phyloP scores from a whole-genome alignment of 1,284 basidiomycete species.

The Boletellus sp. region DNA sequence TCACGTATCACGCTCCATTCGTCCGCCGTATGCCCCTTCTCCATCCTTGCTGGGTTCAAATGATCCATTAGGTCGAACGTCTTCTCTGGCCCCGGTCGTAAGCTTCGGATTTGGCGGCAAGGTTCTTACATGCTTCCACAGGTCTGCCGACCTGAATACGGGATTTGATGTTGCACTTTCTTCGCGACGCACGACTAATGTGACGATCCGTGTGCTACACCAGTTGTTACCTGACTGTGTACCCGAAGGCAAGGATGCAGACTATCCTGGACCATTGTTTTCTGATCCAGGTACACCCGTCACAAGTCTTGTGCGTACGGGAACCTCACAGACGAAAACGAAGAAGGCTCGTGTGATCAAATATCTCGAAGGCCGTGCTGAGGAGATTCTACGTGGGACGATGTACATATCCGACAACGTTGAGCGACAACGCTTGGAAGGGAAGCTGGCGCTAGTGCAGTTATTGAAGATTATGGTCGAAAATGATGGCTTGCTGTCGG shows the following conservation, averaged over 20 bases:
- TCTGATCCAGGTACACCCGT: slow-evolving; percentile 68
- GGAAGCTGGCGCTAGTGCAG: slow-evolving; percentile 72
- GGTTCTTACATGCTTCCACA: slow-evolving; percentile 83
- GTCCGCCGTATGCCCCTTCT: slow-evolving; percentile 66
- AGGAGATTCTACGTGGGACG: slow-evolving; percentile 75
- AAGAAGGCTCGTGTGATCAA: slow-evolving; percentile 78
- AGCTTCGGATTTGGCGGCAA: slow-evolving; percentile 90
- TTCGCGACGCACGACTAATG: slow-evolving; percentile 63
- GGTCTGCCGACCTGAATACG: slow-evolving; percentile 59
- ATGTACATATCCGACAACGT: slow-evolving; percentile 62
- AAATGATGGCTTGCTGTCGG: slow-evolving; percentile 80
- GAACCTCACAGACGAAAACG: slow-evolving; percentile 64
- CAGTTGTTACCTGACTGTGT: slow-evolving; percentile 68
- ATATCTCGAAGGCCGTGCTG: slow-evolving; percentile 72
- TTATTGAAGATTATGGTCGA: slow-evolving; percentile 79
- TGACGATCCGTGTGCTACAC: slow-evolving; percentile 66
- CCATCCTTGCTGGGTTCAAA: slow-evolving; percentile 77
- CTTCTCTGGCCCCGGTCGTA: slow-evolving; percentile 72
- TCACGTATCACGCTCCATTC: slow-evolving; percentile 40
- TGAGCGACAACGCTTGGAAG: slow-evolving; percentile 65
- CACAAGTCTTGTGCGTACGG: slow-evolving; percentile 66
- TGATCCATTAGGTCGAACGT: slow-evolving; percentile 76
- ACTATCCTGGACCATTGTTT: slow-evolving; percentile 85
- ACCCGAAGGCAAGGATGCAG: slow-evolving; percentile 50
- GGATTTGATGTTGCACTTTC: slow-evolving; percentile 77